Evolutionary conservation across 2,329 filamentous ascomycete species (phyloP), one percentile per base, ranked within the genome.

Genomic region (Fusarium hostae): DNA sequence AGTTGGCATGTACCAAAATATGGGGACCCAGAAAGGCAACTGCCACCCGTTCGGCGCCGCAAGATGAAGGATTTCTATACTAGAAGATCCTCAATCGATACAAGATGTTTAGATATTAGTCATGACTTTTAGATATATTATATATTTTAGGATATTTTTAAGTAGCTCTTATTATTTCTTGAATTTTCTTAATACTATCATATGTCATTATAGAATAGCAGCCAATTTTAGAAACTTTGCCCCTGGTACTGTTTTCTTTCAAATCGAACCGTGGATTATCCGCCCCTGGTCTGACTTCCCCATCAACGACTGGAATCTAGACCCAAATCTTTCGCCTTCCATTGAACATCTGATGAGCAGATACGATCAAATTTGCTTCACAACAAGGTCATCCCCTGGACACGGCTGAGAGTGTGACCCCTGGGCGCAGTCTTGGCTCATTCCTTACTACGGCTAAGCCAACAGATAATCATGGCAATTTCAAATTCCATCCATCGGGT

Each of bases 1-100:
- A 78, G 70, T 75, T 78, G 77, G 75, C 76, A 75, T 71, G 73
- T 75, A 71, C 72, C 62, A 64, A 74, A 73, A 67, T 63, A 68
- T 66, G 67, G 59, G 37, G 44, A 48, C 66, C 65, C 67, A 59
- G 54, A 66, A 71, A 60, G 71, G 71, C 64, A 66, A 72, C 62
- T 69, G 39, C 60, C 66, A 63, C 66, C 70, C 68, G 68, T 64
- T 67, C 32, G 28, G 56, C 32, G n/a, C 43, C 56, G 32, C 22
- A 24, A 5, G 28, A 18, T 40, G 55, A 62, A 62, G 26, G 56
- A 67, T 55, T 68, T 35, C 11, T 37, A 26, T 67, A 67, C 65
- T 37, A 32, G 30, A n/a, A 30, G 15, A 9, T 28, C 24, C 11
- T 34, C 20, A 16, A 48, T n/a, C 6, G 30, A 35, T 6, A 43